Conservation (phyloP, 345 rosid species). For the Corymbia maculata region DNA sequence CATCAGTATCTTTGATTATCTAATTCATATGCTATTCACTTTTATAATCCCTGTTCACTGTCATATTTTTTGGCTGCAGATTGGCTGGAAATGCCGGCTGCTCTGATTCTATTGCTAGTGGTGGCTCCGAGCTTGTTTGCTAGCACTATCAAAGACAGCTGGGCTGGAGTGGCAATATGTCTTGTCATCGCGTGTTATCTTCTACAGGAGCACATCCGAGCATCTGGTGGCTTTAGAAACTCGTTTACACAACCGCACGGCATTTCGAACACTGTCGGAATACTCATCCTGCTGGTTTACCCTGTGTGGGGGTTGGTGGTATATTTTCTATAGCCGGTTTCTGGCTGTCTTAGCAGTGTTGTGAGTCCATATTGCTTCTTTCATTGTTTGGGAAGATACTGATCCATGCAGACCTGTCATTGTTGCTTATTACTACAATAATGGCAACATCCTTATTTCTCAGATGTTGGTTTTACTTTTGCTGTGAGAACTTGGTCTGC, state of each 20-base stretch:
- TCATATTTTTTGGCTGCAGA: conserved; percentile 16
- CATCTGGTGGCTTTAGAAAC: conserved; percentile 94
- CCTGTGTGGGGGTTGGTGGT: conserved; percentile 73
- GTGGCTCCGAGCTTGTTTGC: conserved; percentile 71
- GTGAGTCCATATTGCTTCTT: background rate
- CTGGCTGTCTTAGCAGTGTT: background rate
- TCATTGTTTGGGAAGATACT: background rate
- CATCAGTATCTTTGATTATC: background rate
- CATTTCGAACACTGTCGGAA: conserved; percentile 76
- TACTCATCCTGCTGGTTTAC: conserved; percentile 65
- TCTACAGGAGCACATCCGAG: conserved; percentile 89
- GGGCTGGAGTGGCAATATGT: conserved; percentile 58
- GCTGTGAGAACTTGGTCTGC: background rate
- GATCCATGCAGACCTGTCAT: background rate
- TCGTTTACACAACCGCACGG: conserved; percentile 66
- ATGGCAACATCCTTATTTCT: background rate
- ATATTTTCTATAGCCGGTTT: conserved; percentile 27
- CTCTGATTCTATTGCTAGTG: conserved; percentile 61
- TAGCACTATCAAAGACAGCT: conserved; percentile 43
- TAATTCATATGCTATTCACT: background rate
- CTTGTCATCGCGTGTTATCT: conserved; percentile 80
- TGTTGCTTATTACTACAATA: background rate
- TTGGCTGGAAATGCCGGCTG: conserved; percentile 80
- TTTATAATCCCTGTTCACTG: background rate
- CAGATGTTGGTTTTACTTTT: background rate